Percentiles rank a stretch among this genome's conserved stretches.
phyloP scores from a whole-genome alignment of 1,139 yeast species.

The Suhomyces panamericanus region DNA sequence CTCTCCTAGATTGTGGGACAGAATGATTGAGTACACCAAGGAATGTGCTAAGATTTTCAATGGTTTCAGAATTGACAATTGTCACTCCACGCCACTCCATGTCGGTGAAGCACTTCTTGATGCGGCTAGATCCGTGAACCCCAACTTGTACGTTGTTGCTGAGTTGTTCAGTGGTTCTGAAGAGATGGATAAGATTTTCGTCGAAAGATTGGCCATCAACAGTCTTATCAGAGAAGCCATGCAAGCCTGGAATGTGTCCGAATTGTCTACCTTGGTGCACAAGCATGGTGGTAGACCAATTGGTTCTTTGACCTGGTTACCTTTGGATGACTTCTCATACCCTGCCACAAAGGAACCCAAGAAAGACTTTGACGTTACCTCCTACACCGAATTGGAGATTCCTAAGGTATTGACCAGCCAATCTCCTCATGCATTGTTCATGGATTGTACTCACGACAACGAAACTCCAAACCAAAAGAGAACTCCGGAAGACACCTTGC shows the following conservation, averaged over 20 bases:
- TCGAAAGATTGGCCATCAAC: conserved; percentile 84
- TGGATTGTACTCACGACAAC: conserved; percentile 98
- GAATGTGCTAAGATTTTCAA: conserved; percentile 74
- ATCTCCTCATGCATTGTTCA: conserved; percentile 87
- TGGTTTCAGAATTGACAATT: conserved; percentile 92
- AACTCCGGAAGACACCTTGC: conserved; percentile 90
- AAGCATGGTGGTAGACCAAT: conserved; percentile 94
- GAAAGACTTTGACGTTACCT: conserved; percentile 33
- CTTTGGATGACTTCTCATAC: conserved; percentile 69
- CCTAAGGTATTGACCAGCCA: conserved; percentile 65
- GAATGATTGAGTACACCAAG: conserved; percentile 79
- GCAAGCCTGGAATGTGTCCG: conserved; percentile 92
- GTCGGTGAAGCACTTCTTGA: conserved; percentile 90
- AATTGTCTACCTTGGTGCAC: conserved; percentile 82
- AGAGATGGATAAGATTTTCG: conserved; percentile 83
- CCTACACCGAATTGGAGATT: conserved; percentile 56
- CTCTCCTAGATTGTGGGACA: conserved; percentile 85
- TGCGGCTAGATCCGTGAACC: conserved; percentile 81
- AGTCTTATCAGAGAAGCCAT: conserved; percentile 93
- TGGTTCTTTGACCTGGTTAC: conserved; percentile 82
- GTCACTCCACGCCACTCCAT: conserved; percentile 94
- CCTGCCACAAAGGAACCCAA: conserved; percentile 52
- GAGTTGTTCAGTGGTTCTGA: conserved; percentile 94
- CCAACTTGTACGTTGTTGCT: conserved; percentile 88
- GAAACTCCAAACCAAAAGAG: conserved; percentile 86